A percentile compares a stretch with the other conserved stretches of the same genome.
phyloP scores from a whole-genome alignment of 768 basidiomycete species.

The Fibroporia radiculosa region DNA sequence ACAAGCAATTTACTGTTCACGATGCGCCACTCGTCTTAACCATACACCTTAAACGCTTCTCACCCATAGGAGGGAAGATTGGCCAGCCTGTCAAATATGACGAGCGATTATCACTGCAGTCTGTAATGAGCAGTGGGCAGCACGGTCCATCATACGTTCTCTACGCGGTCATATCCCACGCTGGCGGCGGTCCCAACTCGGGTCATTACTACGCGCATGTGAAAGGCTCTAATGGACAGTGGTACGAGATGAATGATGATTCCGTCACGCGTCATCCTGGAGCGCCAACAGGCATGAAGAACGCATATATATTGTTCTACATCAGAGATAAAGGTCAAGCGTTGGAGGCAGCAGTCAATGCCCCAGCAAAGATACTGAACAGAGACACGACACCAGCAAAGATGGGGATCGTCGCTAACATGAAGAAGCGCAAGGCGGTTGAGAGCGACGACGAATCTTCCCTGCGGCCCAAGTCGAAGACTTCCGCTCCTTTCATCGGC shows the following conservation, averaged over 20 bases:
- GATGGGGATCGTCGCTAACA: conserved; percentile 36
- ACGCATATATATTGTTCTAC: conserved; percentile 93
- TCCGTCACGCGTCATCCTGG: conserved; percentile 38
- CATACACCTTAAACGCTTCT: conserved; percentile 92
- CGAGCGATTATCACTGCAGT: conserved; percentile 60
- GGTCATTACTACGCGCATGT: conserved; percentile 93
- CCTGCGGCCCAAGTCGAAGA: conserved; percentile 40
- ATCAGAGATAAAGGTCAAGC: conserved; percentile 72
- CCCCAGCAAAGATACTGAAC: conserved; percentile 3
- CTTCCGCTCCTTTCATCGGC: conserved; percentile 51
- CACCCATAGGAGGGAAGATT: conserved; percentile 84
- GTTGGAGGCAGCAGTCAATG: conserved; percentile 49
- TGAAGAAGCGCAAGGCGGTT: conserved; percentile 40
- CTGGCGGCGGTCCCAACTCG: conserved; percentile 86
- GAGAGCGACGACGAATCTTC: conserved; percentile 40
- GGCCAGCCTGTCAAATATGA: conserved; percentile 72
- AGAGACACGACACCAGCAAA: conserved; percentile 20
- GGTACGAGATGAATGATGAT: conserved; percentile 96
- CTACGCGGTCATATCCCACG: conserved; percentile 90
- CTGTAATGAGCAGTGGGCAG: conserved; percentile 78
- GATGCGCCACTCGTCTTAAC: conserved; percentile 85
- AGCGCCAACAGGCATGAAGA: conserved; percentile 56
- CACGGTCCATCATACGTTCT: conserved; percentile 76
- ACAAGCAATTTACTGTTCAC: conserved; percentile 84
- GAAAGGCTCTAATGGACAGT: conserved; percentile 57